Percentiles rank a stretch among this genome's conserved stretches.
Conservation (phyloP, 2,329 filamentous ascomycete genomes). For the Phialemonium atrogriseum region DNA sequence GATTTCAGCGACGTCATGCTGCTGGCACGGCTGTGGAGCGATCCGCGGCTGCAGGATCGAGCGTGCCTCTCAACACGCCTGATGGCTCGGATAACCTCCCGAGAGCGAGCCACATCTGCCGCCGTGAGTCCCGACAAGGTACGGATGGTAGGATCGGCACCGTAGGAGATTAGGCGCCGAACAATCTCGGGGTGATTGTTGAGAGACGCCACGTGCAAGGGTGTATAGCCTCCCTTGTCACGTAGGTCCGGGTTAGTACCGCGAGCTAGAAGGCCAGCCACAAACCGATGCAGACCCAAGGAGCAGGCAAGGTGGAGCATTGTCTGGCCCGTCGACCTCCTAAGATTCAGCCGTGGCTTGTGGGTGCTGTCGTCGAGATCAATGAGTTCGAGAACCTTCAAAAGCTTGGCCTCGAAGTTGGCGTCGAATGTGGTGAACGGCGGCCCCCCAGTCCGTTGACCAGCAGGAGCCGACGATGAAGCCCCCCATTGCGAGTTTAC, state of each 20-base stretch:
- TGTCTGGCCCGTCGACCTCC: constrained; percentile 60
- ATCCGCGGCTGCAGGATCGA: constrained; percentile 58
- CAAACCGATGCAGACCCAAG: constrained; percentile 66
- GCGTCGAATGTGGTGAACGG: constrained; percentile 29
- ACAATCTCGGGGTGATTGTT: constrained; percentile 70
- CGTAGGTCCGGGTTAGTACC: constrained; percentile 69
- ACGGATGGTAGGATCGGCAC: constrained; percentile 62
- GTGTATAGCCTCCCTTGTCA: constrained; percentile 73
- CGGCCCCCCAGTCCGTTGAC: background rate
- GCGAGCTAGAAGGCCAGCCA: constrained; percentile 65
- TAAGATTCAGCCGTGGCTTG: constrained; percentile 57
- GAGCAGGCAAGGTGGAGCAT: constrained; percentile 75
- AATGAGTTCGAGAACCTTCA: constrained; percentile 69
- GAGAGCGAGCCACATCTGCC: constrained; percentile 61
- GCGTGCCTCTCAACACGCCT: constrained; percentile 52
- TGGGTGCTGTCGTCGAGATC: constrained; percentile 68
- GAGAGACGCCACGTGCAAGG: constrained; percentile 73
- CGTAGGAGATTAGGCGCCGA: constrained; percentile 61
- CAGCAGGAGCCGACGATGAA: constrained; percentile 24
- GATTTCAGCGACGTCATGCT: constrained; percentile 58
- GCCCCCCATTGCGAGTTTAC: constrained; percentile 18
- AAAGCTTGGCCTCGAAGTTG: constrained; percentile 58
- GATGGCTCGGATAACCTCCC: constrained; percentile 55
- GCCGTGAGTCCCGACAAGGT: constrained; percentile 64
- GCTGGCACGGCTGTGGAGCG: constrained; percentile 52